These are phyloP conservation scores for Eucalyptus microcorys DNA, from an alignment of 345 rosid species.

Conservation along the genomic window DNA sequence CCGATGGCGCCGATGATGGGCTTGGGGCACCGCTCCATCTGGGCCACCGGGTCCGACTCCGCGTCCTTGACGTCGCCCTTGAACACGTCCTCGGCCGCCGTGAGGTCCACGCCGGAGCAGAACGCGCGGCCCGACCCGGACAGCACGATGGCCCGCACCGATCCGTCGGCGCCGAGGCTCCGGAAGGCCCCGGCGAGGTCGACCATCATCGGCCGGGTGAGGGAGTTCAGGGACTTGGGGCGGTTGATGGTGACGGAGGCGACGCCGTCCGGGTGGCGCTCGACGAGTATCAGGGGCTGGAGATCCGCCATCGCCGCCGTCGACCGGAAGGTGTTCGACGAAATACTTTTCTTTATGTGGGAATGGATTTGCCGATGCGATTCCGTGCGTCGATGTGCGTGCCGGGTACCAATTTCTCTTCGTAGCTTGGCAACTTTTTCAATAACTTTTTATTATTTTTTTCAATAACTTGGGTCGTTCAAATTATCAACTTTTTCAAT, in stretches of 20 bases:
- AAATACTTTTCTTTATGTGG: not conserved
- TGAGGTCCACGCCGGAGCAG: constrained; percentile 88
- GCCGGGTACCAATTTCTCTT: too few species aligned
- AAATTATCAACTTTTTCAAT: not conserved
- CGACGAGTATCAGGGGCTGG: constrained; percentile 41
- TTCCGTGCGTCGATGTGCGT: not conserved
- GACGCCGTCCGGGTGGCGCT: constrained; percentile 48
- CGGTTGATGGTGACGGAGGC: constrained; percentile 75
- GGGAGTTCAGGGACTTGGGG: constrained; percentile 80
- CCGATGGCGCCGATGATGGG: constrained; percentile 85
- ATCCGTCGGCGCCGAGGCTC: constrained; percentile 35
- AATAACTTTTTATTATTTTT: too few species aligned
- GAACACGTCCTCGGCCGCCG: constrained; percentile 76
- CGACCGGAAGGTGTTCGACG: not conserved
- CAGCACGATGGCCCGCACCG: constrained; percentile 52
- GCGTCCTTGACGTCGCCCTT: constrained; percentile 88
- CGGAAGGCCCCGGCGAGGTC: constrained; percentile 59
- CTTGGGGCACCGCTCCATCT: constrained; percentile 73
- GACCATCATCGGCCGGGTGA: constrained; percentile 62
- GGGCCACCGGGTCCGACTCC: constrained; percentile 56
- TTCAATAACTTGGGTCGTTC: too few species aligned
- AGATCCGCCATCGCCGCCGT: not conserved
- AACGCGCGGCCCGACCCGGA: constrained; percentile 77
- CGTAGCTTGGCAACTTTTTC: too few species aligned
- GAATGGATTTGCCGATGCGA: not conserved